Evolutionary conservation across 345 rosid genomes (phyloP).

Genomic region (Euphorbia tirucalli): DNA sequence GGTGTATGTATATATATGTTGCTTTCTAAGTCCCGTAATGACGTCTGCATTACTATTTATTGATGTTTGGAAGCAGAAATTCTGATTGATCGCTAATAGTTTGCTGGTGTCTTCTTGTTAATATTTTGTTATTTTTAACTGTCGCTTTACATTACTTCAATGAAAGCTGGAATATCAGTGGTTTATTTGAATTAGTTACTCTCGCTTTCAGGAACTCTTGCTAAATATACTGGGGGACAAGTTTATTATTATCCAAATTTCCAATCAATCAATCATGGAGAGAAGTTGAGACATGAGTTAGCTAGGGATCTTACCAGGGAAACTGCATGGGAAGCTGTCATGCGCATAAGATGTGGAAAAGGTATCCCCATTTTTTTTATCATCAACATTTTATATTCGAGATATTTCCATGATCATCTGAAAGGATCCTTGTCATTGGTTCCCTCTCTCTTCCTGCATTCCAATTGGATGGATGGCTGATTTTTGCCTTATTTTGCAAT

Average conservation of each 20-base stretch:
- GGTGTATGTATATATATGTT: background rate
- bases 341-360: constrained; percentile 99
- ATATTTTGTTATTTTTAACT: background rate
- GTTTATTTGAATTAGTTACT: constrained; percentile 3
- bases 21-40: background rate
- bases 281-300: constrained; percentile 83
- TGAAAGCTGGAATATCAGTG: background rate
- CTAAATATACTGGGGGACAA: constrained; percentile 98
- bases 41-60: background rate
- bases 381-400: background rate
- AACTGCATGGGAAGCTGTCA: constrained; percentile 99
- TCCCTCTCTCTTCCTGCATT: background rate
- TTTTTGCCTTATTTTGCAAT: constrained; percentile 1
- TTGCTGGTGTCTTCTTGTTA: background rate
- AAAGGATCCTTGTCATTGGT: background rate
- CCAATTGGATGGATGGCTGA: constrained; percentile 6
- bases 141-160: background rate
- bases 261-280: constrained; percentile 68
- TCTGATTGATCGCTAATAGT: background rate
- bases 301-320: constrained; percentile 94
- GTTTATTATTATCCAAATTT: constrained; percentile 86
- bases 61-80: background rate
- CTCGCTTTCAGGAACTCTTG: constrained; percentile 65
- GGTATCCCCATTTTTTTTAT: constrained; percentile 37
- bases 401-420: background rate